Evolutionary conservation across 139 green algal genomes (phyloP), one percentile per base, ranked within the genome.

Genomic region (Edaphochlamys debaryana): DNA sequence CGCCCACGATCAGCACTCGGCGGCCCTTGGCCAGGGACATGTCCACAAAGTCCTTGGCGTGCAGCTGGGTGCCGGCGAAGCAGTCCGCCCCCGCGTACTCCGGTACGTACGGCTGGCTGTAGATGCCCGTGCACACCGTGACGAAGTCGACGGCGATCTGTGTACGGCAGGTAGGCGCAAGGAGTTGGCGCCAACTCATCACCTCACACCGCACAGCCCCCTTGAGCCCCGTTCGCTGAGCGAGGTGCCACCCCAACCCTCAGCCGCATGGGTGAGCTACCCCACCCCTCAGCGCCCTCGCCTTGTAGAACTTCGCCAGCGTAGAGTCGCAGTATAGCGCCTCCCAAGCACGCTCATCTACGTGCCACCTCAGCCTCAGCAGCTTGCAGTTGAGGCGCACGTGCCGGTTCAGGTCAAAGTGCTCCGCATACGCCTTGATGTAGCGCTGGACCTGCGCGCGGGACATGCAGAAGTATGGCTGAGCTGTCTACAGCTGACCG

Each of bases 1-100:
- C 69, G 1, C 80, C 69, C 60, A 86, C 80, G 11, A 86, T 34
- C 34, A 80, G n/a, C 41, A 86, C 80, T 3, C 38, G 50, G 6
- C 42, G 52, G 38, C 67, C 67, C 32, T 29, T 45, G 13, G 29
- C 48, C 23, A 48, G 0, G 4, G 22, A 32, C 32, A 50, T 7
- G 32, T 79, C 48, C 7, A 25, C 34, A 19, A 67, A 79, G 71
- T 79, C 32, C 71, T 67, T 67, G 32, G 48, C 50, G 71, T 67
- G 50, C 32, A 67, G 8, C 19, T 48, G 37, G 1, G 38, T 32
- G 37, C 71, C 71, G 8, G 52, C 34, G 20, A 67, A 66, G 3
- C 1, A 5, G 3, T 79, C 23, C 4, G n/a, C n/a, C 48, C 50
- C 67, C 67, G 37, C 38, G 37, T 80, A 68, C 19, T 20, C 32